Evolutionary conservation across 2,329 filamentous ascomycete species (phyloP).

Genomic region (Fusarium fujikuroi): DNA sequence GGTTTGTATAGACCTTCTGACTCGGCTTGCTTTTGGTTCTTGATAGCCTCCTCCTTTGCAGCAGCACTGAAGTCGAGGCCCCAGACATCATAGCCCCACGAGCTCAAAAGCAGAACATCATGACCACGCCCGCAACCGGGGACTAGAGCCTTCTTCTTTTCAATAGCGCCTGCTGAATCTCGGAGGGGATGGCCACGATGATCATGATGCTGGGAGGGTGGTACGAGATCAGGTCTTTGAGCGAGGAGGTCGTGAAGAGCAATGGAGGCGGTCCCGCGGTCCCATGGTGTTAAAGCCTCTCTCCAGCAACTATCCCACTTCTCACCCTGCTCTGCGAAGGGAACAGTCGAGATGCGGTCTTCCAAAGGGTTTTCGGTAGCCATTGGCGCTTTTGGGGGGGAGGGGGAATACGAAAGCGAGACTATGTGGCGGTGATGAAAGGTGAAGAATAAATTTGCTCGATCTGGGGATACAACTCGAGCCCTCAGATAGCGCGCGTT

Average conservation of each 20-base stretch:
- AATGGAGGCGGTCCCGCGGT: conserved; percentile 63
- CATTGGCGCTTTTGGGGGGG: conserved; percentile 26
- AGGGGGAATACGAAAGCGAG: neutral
- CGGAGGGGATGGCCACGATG: conserved; percentile 45
- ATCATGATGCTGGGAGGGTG: conserved; percentile 49
- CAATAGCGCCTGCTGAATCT: conserved; percentile 36
- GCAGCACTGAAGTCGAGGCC: conserved; percentile 74
- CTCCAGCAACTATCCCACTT: conserved; percentile 63
- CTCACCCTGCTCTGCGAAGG: conserved; percentile 49
- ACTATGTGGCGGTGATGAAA: neutral
- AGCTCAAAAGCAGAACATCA: conserved; percentile 79
- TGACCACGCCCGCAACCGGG: conserved; percentile 86
- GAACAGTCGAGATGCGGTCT: conserved; percentile 49
- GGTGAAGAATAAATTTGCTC: neutral
- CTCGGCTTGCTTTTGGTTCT: conserved; percentile 54
- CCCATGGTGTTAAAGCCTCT: conserved; percentile 62
- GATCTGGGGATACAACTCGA: conserved; percentile 1
- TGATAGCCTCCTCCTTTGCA: conserved; percentile 58
- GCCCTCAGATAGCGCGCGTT: conserved; percentile 21
- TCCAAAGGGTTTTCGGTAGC: conserved; percentile 42
- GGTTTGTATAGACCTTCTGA: conserved; percentile 57
- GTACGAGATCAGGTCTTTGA: conserved; percentile 58
- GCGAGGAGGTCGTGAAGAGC: conserved; percentile 65
- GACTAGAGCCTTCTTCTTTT: conserved; percentile 67
- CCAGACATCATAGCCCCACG: conserved; percentile 79